These are phyloP conservation scores for Gastrolobium bilobum DNA, from an alignment of 306 rosid species.

Conservation along the genomic window DNA sequence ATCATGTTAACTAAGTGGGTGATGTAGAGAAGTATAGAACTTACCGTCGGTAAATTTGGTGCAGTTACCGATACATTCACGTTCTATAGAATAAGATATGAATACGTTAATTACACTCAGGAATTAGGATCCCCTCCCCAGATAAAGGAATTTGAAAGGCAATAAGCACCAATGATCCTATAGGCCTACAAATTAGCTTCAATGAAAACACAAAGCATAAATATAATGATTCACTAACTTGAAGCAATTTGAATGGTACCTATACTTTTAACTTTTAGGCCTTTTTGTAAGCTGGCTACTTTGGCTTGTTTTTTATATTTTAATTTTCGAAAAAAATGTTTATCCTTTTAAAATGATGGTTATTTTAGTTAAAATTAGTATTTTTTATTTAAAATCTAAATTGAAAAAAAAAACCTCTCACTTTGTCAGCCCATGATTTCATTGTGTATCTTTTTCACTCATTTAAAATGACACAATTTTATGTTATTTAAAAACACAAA, in stretches of 20 bases:
- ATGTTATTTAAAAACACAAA: no score
- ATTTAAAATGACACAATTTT: no score
- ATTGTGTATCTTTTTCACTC: no score
- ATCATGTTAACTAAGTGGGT: neutral
- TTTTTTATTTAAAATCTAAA: no score
- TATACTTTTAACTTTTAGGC: neutral
- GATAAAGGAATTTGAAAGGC: conserved; percentile 14
- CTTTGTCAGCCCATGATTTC: no score
- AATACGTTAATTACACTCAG: neutral
- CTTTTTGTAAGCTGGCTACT: neutral
- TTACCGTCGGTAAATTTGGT: no score
- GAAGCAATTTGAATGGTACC: neutral
- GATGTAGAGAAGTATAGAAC: neutral
- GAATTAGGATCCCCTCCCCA: conserved; percentile 3
- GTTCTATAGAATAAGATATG: neutral
- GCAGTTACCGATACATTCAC: neutral
- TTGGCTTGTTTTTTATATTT: neutral
- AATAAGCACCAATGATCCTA: conserved; percentile 17
- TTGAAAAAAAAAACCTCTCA: no score
- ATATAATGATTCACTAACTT: neutral
- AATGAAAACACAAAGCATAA: neutral
- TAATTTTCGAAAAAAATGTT: no score
- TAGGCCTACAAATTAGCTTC: neutral
- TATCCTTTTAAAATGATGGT: no score
- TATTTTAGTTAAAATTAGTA: no score